Evolutionary conservation across 2,329 filamentous ascomycete species (phyloP).

Genomic region (Hypoxylon sp.): DNA sequence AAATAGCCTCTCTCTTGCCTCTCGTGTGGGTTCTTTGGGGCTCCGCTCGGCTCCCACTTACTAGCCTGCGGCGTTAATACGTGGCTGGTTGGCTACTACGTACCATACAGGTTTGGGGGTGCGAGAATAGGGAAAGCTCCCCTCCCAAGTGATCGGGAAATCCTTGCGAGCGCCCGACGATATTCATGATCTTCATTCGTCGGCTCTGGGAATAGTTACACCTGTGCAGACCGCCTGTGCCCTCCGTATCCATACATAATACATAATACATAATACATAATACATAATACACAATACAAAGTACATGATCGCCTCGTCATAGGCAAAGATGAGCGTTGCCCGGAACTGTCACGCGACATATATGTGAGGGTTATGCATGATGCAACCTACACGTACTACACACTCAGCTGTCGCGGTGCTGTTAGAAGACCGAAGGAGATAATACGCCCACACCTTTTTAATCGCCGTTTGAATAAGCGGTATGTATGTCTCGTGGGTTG

Average conservation of each 20-base stretch:
- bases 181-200: constrained; percentile 38
- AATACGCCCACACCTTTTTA: constrained; percentile 32
- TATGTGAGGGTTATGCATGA: constrained; percentile 44
- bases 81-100: constrained; percentile 17
- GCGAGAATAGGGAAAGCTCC: constrained; percentile 27
- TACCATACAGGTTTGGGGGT: constrained; percentile 16
- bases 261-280: constrained; percentile 11
- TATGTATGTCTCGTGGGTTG: constrained; percentile 26
- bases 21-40: constrained; percentile 29
- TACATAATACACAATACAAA: constrained; percentile 1
- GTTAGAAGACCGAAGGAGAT: constrained; percentile 20
- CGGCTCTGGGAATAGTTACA: constrained; percentile 33
- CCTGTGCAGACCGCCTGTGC: constrained; percentile 32
- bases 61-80: constrained; percentile 34
- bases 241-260: constrained; percentile 6
- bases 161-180: constrained; percentile 30
- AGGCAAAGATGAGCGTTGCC: constrained; percentile 37
- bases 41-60: constrained; percentile 32
- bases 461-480: constrained; percentile 24
- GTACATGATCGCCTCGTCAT: constrained; percentile 20
- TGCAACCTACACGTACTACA: constrained; percentile 38
- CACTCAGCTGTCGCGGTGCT: constrained; percentile 15
- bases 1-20: constrained; percentile 31
- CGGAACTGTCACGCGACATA: constrained; percentile 44
- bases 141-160: constrained; percentile 16